Conservation (phyloP, 257 asterid genomes). For the Dorcoceras hygrometricum region DNA sequence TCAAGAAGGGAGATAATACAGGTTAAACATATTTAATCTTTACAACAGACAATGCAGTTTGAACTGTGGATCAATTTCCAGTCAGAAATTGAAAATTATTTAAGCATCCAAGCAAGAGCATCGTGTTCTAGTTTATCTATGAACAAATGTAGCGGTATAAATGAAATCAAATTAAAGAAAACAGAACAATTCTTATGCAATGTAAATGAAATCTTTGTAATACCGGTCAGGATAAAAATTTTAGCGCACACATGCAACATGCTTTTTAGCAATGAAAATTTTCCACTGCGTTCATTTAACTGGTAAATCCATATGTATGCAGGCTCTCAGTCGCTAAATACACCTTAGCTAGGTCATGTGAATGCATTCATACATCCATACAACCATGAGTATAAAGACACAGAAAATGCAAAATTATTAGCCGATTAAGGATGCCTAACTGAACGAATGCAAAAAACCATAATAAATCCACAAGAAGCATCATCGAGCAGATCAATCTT, state of each 20-base stretch:
- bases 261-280: slow-evolving; percentile 12
- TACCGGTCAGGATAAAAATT: neutral
- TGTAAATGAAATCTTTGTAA: slow-evolving; percentile 10
- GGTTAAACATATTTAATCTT: slow-evolving; percentile 1
- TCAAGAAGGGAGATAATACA: neutral
- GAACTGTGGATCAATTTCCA: neutral
- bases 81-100: neutral
- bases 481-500: neutral
- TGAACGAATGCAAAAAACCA: slow-evolving; percentile 1
- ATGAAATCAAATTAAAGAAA: neutral
- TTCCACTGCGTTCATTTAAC: slow-evolving; percentile 1
- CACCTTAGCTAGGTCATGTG: neutral
- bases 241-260: neutral
- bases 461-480: slow-evolving; percentile 9
- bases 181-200: slow-evolving; percentile 7
- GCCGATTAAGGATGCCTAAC: slow-evolving; percentile 1
- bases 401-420: neutral
- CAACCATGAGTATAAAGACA: neutral
- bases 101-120: neutral
- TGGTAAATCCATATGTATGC: no score
- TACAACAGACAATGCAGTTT: neutral
- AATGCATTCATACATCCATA: no score
- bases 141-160: slow-evolving; percentile 1
- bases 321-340: neutral
- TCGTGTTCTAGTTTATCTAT: neutral